A percentile compares a stretch with the other conserved stretches of the same genome.
phyloP scores from a whole-genome alignment of 2,329 filamentous ascomycete genomes.

The Aspergillus sp. region DNA sequence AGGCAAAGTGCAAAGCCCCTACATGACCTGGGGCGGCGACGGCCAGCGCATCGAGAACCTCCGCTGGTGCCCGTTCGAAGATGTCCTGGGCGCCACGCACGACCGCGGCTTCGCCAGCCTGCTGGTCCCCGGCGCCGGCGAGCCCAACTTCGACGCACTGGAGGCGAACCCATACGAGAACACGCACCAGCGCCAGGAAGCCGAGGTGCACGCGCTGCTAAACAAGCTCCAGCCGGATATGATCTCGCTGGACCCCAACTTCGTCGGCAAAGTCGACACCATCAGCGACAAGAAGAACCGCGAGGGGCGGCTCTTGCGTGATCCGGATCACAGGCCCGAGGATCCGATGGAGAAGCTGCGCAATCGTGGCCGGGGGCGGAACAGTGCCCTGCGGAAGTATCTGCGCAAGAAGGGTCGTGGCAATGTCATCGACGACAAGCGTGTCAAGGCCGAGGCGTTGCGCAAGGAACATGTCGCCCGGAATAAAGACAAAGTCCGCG shows the following conservation, averaged over 20 bases:
- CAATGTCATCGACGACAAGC: conserved; percentile 95
- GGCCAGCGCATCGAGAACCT: conserved; percentile 72
- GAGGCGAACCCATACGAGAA: conserved; percentile 96
- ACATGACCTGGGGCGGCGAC: conserved; percentile 88
- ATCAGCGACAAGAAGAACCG: conserved; percentile 68
- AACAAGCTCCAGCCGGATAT: conserved; percentile 96
- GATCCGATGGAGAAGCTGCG: conserved; percentile 53
- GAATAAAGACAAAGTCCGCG: conserved; percentile 57
- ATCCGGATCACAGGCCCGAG: conserved; percentile 63
- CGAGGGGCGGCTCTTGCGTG: conserved; percentile 68
- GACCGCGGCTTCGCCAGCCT: conserved; percentile 80
- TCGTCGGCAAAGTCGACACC: conserved; percentile 78
- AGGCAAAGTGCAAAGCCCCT: conserved; percentile 74
- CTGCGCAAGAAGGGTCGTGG: conserved; percentile 83
- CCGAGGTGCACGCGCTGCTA: conserved; percentile 78
- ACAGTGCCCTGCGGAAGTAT: conserved; percentile 78
- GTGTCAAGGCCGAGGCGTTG: conserved; percentile 74
- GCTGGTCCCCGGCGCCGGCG: conserved; percentile 87
- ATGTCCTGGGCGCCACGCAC: conserved; percentile 80
- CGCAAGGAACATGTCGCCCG: conserved; percentile 60
- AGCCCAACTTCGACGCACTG: conserved; percentile 90
- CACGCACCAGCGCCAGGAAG: conserved; percentile 81
- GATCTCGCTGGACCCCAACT: conserved; percentile 90
- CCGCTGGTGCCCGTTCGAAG: conserved; percentile 90
- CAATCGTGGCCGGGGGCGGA: conserved; percentile 80